Conservation (phyloP, 169 alveolate species). For the Cryptosporidium felis region DNA sequence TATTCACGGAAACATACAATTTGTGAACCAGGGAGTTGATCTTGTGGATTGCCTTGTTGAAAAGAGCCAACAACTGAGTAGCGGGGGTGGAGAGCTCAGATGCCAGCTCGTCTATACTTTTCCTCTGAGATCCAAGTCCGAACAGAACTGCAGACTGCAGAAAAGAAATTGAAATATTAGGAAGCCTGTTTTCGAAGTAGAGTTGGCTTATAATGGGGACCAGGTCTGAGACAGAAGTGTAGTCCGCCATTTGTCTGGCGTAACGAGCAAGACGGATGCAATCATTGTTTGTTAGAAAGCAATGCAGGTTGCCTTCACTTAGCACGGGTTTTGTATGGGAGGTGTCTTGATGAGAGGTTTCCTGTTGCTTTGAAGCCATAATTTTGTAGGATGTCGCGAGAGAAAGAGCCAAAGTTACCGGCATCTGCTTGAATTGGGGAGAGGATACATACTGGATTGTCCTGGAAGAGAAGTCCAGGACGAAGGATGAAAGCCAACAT, state of each 20-base stretch:
- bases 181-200: conserved; percentile 49
- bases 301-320: conserved; percentile 1
- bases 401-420: conserved; percentile 38
- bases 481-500: conserved; percentile 40
- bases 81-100: conserved; percentile 38
- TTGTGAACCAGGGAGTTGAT: conserved; percentile 13
- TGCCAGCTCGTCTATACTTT: conserved; percentile 47
- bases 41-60: conserved; percentile 58
- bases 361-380: not conserved
- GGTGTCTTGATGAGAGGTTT: not conserved
- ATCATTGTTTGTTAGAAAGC: conserved; percentile 46
- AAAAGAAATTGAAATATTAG: conserved; percentile 35
- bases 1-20: not conserved
- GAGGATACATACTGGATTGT: conserved; percentile 53
- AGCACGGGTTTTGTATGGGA: not conserved
- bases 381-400: conserved; percentile 18
- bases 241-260: conserved; percentile 66
- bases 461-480: conserved; percentile 46
- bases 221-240: conserved; percentile 46
- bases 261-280: conserved; percentile 64
- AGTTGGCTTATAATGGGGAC: conserved; percentile 58
- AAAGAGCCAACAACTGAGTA: conserved; percentile 58
- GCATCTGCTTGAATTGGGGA: conserved; percentile 45
- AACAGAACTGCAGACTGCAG: conserved; percentile 54
- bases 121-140: conserved; percentile 68